phyloP scores from a whole-genome alignment of 2,329 filamentous ascomycete genomes.

The Aspergillus bombycis region DNA sequence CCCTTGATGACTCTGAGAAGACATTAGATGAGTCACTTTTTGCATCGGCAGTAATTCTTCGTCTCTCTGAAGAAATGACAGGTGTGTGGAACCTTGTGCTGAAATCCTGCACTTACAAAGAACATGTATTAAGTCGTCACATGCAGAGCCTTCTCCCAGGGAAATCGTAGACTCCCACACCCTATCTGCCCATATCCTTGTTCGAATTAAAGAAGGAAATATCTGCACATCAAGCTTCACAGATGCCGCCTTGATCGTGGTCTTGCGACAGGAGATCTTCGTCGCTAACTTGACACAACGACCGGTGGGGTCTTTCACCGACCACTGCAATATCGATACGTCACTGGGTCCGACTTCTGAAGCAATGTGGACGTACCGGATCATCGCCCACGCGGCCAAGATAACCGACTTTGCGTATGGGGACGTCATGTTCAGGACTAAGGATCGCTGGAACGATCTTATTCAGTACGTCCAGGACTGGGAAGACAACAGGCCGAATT shows the following conservation, averaged over 20 bases:
- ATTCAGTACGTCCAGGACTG: constrained; percentile 8
- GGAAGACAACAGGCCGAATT: not conserved
- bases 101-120: not conserved
- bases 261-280: constrained; percentile 7
- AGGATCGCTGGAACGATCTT: constrained; percentile 1
- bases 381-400: constrained; percentile 7
- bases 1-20: constrained; percentile 2
- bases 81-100: not conserved
- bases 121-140: not conserved
- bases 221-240: constrained; percentile 4
- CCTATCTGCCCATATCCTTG: constrained; percentile 1
- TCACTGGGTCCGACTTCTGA: constrained; percentile 5
- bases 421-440: not conserved
- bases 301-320: not conserved
- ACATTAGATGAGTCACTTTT: constrained; percentile 6
- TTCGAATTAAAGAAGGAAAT: constrained; percentile 4
- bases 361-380: constrained; percentile 6
- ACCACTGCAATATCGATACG: constrained; percentile 9
- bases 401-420: constrained; percentile 11
- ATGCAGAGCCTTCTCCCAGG: not conserved
- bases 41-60: constrained; percentile 8
- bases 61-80: constrained; percentile 9
- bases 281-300: constrained; percentile 7
- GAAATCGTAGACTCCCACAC: not conserved
- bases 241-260: constrained; percentile 9